Base-by-base conservation (phyloP, 306 rosid genomes). In the Vachellia pachyceras region DNA sequence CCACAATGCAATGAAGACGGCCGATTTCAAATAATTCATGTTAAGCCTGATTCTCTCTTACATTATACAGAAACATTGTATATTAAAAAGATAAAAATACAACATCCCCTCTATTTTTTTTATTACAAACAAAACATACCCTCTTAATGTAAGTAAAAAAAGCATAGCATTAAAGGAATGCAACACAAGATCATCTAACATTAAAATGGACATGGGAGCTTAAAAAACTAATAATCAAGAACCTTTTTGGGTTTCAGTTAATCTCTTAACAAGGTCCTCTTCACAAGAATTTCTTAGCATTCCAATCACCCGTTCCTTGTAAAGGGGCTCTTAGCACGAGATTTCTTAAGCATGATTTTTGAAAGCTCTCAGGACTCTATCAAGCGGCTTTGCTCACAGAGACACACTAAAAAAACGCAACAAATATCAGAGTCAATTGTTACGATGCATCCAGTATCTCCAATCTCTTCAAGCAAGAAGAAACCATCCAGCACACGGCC, bases 361-460 rank as follows among this genome's bases (percentile, higher is more conserved):
- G 87, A 90, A 46, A 92, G 88, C 85, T 85, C 83, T 13, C 78
- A 82, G 35, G 97, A 94, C 80, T 94, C n/a, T n/a, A n/a, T n/a
- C n/a, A n/a, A n/a, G n/a, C n/a, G n/a, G n/a, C n/a, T n/a, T n/a
- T n/a, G n/a, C 94, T n/a, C 18, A 86, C 90, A 94, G 75, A 91
- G 97, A 14, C 94, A 91, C 70, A 77, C 69, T 79, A 92, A 76
- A 79, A 94, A 87, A 81, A 87, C 75, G 44, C 87, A 85, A 84
- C 86, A 91, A 66, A 86, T 73, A 73, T 89, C 90, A 57, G 91
- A 79, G 55, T 92, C 97, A 77, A 94, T 83, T 49, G 93, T 84
- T 58, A 86, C 73, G 55, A 80, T 47, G 76, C 78, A 87, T 77
- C 89, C 89, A 52, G 57, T 78, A 79, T 86, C 85, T 80, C 88